Evolutionary conservation across 331 rosid genomes (phyloP), one percentile per base, ranked within the genome.

Genomic region (Pyrus hybrid): DNA sequence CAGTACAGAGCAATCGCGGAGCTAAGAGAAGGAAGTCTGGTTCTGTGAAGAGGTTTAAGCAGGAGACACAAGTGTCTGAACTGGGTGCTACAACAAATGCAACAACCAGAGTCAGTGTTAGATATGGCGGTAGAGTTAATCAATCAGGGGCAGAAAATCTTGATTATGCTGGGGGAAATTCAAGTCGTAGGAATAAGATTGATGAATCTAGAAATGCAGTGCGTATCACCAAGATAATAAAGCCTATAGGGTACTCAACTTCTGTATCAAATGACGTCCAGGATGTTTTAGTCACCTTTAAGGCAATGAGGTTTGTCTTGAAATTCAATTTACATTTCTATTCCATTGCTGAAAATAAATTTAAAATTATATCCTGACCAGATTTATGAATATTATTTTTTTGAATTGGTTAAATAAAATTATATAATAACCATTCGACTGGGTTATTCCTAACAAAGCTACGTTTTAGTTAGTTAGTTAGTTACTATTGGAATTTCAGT

Each of bases 11-110:
- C 68, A 77, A 80, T 53, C 89, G 89, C 47, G 98, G 98, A 74
- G 93, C 98, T 43, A 93, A 86, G 86, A 86, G 91, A 81, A 88
- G 97, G 84, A 93, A 93, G 80, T 86, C 96, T 25, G 89, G 89
- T 73, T 87, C 94, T 53, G 98, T 91, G 49, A 93, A 91, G 89
- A 87, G 97, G 89, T 90, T 93, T 82, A 86, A 80, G 70, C 91
- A 78, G 79, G 93, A 92, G 51, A 65, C 82, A 5, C 77, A 61
- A 21, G 43, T 71, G 43, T 70, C 77, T 68, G 88, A 81, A 63
- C 67, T 78, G 22, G 79, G 67, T 81, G 70, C 76, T 73, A 7
- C 76, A 51, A 89, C 88, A 49, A 85, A 83, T 81, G 81, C 86
- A 54, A 63, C 84, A 49, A 79, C 66, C 70, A 71, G 85, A 81